These are phyloP conservation scores for Gigaspora rosea DNA, from an alignment of 192 early-diverging fungal genomes.

Conservation along the genomic window DNA sequence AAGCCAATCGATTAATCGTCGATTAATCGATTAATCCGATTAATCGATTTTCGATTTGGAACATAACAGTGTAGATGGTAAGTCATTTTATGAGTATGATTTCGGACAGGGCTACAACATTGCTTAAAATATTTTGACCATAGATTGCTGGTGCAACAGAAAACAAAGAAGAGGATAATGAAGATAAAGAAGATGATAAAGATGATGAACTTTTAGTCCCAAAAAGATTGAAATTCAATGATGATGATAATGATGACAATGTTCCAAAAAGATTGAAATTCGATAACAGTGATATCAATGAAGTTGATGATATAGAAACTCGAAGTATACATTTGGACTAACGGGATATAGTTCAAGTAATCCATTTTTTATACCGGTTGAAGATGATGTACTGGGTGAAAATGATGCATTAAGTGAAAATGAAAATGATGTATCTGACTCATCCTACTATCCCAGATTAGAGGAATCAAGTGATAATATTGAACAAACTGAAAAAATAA, in stretches of 20 bases:
- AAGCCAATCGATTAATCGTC: too few relatives aligned
- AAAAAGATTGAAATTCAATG: constrained; percentile 8
- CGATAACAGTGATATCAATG: neutral
- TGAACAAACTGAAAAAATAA: constrained; percentile 1
- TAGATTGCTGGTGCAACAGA: neutral
- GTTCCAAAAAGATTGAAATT: constrained; percentile 11
- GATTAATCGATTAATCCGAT: too few relatives aligned
- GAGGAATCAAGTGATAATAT: neutral
- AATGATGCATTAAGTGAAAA: neutral
- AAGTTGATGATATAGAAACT: neutral
- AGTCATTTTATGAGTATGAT: neutral
- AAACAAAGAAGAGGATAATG: neutral
- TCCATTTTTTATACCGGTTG: neutral
- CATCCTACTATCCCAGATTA: neutral
- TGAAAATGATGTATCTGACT: neutral
- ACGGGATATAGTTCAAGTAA: neutral
- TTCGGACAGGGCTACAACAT: neutral
- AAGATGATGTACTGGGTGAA: neutral
- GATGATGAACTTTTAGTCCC: constrained; percentile 5
- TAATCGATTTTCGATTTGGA: too few relatives aligned
- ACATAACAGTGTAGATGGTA: neutral
- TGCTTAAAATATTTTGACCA: neutral
- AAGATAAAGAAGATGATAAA: neutral
- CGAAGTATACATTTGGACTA: neutral
- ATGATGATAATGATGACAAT: too few relatives aligned